phyloP scores from a whole-genome alignment of 345 rosid species.

The Clarkia xantiana region DNA sequence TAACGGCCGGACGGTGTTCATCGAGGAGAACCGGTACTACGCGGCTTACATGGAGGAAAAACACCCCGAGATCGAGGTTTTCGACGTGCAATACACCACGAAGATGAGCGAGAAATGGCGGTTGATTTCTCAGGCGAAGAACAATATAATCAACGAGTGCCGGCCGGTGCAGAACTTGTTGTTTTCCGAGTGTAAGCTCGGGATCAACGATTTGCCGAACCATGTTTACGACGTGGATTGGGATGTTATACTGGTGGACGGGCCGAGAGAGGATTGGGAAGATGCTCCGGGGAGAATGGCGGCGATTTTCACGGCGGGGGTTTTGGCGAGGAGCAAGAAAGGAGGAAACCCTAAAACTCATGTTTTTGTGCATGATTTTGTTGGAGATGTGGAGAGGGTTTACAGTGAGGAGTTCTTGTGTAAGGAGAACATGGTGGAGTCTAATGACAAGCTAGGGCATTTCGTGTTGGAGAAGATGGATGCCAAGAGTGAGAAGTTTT shows the following conservation, averaged over 20 bases:
- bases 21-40: constrained; percentile 80
- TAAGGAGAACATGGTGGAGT: constrained; percentile 63
- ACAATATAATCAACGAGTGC: constrained; percentile 48
- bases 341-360: constrained; percentile 73
- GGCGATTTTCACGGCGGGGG: constrained; percentile 81
- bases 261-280: constrained; percentile 71
- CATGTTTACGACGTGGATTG: constrained; percentile 91
- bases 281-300: constrained; percentile 75
- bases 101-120: constrained; percentile 46
- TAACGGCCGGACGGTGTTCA: constrained; percentile 75
- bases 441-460: constrained; percentile 64
- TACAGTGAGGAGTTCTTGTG: constrained; percentile 86
- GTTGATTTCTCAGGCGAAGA: constrained; percentile 36
- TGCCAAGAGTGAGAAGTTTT: constrained; percentile 38
- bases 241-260: constrained; percentile 88
- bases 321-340: constrained; percentile 69
- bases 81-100: constrained; percentile 86
- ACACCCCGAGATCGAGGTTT: constrained; percentile 81
- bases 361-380: constrained; percentile 74
- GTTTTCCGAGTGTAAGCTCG: constrained; percentile 79
- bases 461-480: constrained; percentile 79
- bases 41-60: constrained; percentile 72
- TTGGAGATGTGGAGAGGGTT: constrained; percentile 55
- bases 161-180: constrained; percentile 75
- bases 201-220: constrained; percentile 79